Percentiles rank a stretch among this genome's conserved stretches.
These are phyloP conservation scores for Phytophthora litchii DNA, from an alignment of 352 stramenopile species.

Conservation along the genomic window DNA sequence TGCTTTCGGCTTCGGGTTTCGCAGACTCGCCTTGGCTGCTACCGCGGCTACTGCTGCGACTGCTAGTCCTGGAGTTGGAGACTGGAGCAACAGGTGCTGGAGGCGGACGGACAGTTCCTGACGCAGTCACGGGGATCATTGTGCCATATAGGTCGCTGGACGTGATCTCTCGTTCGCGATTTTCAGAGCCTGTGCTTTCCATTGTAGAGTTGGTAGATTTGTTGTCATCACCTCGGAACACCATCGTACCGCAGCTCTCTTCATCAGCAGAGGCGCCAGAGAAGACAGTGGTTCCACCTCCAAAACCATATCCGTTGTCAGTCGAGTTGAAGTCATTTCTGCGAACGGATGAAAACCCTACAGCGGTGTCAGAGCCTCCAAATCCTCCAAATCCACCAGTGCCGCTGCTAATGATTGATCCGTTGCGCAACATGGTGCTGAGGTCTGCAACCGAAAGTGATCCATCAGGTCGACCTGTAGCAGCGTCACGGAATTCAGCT, in stretches of 20 bases:
- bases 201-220: conserved; percentile 17
- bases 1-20: conserved; percentile 25
- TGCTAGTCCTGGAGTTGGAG: conserved; percentile 28
- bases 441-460: conserved; percentile 68
- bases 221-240: conserved; percentile 43
- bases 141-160: conserved; percentile 69
- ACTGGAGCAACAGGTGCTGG: conserved; percentile 26
- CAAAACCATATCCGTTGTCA: conserved; percentile 4
- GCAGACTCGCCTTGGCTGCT: conserved; percentile 19
- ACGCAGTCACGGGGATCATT: conserved; percentile 41
- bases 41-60: conserved; percentile 13
- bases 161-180: conserved; percentile 39
- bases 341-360: conserved; percentile 38
- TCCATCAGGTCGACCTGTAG: conserved; percentile 60
- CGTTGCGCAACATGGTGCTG: conserved; percentile 68
- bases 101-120: conserved; percentile 20
- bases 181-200: conserved; percentile 14
- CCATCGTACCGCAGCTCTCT: conserved; percentile 55
- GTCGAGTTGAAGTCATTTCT: conserved; percentile 22
- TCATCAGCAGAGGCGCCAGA: conserved; percentile 6
- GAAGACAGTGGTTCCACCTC: conserved; percentile 34
- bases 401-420: conserved; percentile 20
- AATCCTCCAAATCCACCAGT: conserved; percentile 24
- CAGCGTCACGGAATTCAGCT: conserved; percentile 51
- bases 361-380: conserved; percentile 32